These are phyloP conservation scores for Phytophthora citrophthora DNA, from an alignment of 352 stramenopile genomes.

Conservation along the genomic window DNA sequence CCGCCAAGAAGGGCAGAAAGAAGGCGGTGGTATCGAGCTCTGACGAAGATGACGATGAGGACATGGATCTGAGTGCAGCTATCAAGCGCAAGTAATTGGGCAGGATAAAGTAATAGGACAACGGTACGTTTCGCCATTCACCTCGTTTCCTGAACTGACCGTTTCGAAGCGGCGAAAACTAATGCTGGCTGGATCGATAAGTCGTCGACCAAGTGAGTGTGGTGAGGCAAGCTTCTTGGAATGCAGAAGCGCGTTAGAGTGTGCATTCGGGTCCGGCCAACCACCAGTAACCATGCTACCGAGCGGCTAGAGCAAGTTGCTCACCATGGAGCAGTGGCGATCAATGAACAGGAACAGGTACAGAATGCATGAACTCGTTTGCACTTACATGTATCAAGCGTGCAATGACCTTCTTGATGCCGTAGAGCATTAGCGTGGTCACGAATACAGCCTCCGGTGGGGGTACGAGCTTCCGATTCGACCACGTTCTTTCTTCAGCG, in stretches of 20 bases:
- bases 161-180: slow-evolving; percentile 19
- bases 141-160: slow-evolving; percentile 22
- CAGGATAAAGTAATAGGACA: slow-evolving; percentile 38
- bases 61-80: slow-evolving; percentile 71
- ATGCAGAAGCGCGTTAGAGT: slow-evolving; percentile 80
- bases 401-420: slow-evolving; percentile 1
- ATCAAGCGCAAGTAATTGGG: slow-evolving; percentile 72
- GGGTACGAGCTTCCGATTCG: slow-evolving; percentile 70
- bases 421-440: slow-evolving; percentile 64
- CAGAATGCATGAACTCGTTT: neutral
- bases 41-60: slow-evolving; percentile 56
- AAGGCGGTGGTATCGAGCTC: slow-evolving; percentile 49
- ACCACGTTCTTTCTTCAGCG: slow-evolving; percentile 55
- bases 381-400: neutral
- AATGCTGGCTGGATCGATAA: slow-evolving; percentile 17
- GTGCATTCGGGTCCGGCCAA: slow-evolving; percentile 68
- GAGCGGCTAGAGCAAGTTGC: neutral
- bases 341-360: slow-evolving; percentile 60
- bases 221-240: neutral
- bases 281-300: slow-evolving; percentile 12
- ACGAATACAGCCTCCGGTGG: slow-evolving; percentile 57
- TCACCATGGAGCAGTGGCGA: slow-evolving; percentile 38
- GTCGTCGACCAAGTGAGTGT: neutral
- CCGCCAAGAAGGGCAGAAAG: slow-evolving; percentile 48
- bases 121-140: slow-evolving; percentile 22